Conservation (phyloP, 179 eudicot species). For the Carnegiea gigantea region DNA sequence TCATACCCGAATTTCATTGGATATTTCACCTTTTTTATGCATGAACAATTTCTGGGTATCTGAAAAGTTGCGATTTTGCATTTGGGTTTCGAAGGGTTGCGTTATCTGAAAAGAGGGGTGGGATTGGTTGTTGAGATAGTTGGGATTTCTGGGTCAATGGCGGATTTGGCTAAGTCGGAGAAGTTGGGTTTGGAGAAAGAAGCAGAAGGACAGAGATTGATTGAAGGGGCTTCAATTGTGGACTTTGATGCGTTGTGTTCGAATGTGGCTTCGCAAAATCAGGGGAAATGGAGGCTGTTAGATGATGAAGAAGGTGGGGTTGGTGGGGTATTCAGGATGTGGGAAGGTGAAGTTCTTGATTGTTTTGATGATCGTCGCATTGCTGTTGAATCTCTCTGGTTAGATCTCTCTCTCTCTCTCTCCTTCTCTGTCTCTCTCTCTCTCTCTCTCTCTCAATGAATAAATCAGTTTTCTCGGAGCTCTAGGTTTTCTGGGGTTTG, state of each 20-base stretch:
- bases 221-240: constrained; percentile 55
- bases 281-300: constrained; percentile 65
- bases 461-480: background rate
- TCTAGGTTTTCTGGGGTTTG: background rate
- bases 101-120: background rate
- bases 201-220: constrained; percentile 49
- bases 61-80: constrained; percentile 27
- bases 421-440: background rate
- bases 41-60: constrained; percentile 22
- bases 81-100: constrained; percentile 17
- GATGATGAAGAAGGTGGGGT: constrained; percentile 27
- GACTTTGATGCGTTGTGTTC: constrained; percentile 86
- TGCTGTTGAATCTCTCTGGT: constrained; percentile 76
- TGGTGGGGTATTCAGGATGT: constrained; percentile 87
- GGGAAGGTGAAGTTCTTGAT: constrained; percentile 97
- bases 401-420: constrained; percentile 10
- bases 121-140: constrained; percentile 6
- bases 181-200: background rate
- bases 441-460: background rate
- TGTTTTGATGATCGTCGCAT: constrained; percentile 78
- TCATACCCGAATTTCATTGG: constrained; percentile 19
- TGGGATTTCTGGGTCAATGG: constrained; percentile 4
- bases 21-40: constrained; percentile 11
- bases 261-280: constrained; percentile 77
- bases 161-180: background rate